Conservation (phyloP, 192 early-diverging fungal species). For the Rhizoclosmatium sp. region DNA sequence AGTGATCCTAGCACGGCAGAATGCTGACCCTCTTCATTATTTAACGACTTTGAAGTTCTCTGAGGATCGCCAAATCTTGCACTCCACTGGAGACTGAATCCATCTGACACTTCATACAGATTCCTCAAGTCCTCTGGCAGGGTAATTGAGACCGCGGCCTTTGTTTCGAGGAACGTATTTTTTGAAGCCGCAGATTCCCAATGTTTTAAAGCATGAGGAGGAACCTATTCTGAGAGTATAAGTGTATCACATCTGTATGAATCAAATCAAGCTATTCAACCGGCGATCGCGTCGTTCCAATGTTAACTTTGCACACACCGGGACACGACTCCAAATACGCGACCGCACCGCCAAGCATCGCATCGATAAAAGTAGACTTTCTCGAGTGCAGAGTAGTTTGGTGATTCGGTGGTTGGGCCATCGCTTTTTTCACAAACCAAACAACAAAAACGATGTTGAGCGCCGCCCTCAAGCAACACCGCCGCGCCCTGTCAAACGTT, state of each 20-base stretch:
- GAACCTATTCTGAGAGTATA: background rate
- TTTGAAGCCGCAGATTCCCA: constrained; percentile 25
- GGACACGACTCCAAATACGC: constrained; percentile 42
- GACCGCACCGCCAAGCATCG: constrained; percentile 36
- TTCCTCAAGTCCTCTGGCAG: constrained; percentile 33
- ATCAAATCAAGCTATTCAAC: background rate
- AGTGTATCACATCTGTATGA: too few species aligned
- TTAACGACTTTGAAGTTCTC: background rate
- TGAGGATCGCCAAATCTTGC: background rate
- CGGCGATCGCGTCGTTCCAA: constrained; percentile 26
- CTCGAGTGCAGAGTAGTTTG: background rate
- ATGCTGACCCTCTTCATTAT: background rate
- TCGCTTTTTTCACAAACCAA: background rate
- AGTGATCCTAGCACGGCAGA: constrained; percentile 10
- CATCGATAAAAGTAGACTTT: constrained; percentile 21
- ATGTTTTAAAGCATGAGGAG: background rate
- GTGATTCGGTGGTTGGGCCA: background rate
- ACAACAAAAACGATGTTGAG: background rate
- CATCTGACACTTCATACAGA: constrained; percentile 28
- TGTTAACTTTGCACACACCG: constrained; percentile 21
- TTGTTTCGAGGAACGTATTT: background rate
- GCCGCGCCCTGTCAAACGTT: background rate
- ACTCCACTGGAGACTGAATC: constrained; percentile 33
- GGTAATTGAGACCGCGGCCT: background rate
- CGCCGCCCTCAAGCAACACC: background rate